Percentiles rank a stretch among this genome's conserved stretches.
Conservation (phyloP, 352 stramenopile species). For the Bremia lactucae region DNA sequence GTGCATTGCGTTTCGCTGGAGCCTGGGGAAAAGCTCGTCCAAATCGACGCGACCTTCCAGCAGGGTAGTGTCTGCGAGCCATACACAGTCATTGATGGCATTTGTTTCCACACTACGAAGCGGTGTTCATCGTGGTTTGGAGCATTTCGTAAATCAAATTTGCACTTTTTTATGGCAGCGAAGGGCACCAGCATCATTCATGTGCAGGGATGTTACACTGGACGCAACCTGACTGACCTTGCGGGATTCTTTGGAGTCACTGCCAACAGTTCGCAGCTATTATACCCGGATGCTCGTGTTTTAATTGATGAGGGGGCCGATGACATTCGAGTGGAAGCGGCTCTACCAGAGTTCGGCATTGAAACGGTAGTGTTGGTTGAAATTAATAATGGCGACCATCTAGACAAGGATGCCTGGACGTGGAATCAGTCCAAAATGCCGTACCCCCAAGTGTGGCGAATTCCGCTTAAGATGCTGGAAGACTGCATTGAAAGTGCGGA, state of each 20-base stretch:
- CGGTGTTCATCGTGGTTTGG: constrained; percentile 53
- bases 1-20: constrained; percentile 27
- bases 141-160: constrained; percentile 17
- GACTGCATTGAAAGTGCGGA: constrained; percentile 8
- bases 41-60: constrained; percentile 36
- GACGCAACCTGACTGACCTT: constrained; percentile 29
- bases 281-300: constrained; percentile 21
- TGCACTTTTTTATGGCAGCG: constrained; percentile 38
- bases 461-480: constrained; percentile 36
- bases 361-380: constrained; percentile 37
- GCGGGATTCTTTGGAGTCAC: constrained; percentile 14
- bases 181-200: constrained; percentile 18
- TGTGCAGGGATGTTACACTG: constrained; percentile 16
- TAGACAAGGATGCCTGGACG: constrained; percentile 37
- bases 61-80: neutral
- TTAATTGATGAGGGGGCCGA: constrained; percentile 20
- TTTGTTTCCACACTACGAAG: constrained; percentile 51
- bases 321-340: constrained; percentile 36
- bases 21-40: constrained; percentile 27
- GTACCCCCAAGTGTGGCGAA: constrained; percentile 21
- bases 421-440: constrained; percentile 23
- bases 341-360: constrained; percentile 26
- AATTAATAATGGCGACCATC: constrained; percentile 35
- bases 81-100: constrained; percentile 24
- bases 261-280: constrained; percentile 1